Conservation (phyloP, 768 basidiomycete species). For the Amanita pallidorosea region DNA sequence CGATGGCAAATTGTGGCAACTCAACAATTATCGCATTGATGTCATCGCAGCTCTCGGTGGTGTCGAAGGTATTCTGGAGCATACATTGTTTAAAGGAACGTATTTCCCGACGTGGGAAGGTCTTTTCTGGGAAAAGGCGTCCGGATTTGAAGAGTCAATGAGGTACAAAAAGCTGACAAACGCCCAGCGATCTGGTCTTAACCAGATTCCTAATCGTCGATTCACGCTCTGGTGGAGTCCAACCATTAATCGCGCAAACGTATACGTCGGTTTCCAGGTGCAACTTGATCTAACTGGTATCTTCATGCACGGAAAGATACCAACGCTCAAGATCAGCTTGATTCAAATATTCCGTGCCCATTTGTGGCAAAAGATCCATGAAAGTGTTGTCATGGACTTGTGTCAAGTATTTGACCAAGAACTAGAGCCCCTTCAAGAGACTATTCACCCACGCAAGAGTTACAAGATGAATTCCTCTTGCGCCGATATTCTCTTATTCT, state of each 20-base stretch:
- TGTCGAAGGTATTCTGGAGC: conserved; percentile 94
- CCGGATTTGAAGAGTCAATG: conserved; percentile 95
- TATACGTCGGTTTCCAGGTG: conserved; percentile 99
- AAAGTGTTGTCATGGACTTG: conserved; percentile 89
- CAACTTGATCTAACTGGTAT: conserved; percentile 97
- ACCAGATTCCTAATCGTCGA: conserved; percentile 97
- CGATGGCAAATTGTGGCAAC: conserved; percentile 91
- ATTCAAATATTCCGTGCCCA: conserved; percentile 99
- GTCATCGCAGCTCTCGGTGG: conserved; percentile 97
- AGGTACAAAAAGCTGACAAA: conserved; percentile 95
- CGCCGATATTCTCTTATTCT: conserved; percentile 96
- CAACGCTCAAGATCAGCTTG: conserved; percentile 95
- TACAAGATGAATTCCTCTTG: conserved; percentile 99
- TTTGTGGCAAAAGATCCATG: conserved; percentile 98
- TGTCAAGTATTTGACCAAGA: conserved; percentile 99
- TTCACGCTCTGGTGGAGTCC: conserved; percentile 99
- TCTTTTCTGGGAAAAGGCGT: conserved; percentile 98
- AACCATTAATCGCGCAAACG: conserved; percentile 98
- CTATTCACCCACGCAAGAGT: conserved; percentile 98
- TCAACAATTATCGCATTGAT: conserved; percentile 98
- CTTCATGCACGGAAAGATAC: conserved; percentile 98
- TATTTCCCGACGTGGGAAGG: conserved; percentile 98
- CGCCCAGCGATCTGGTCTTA: conserved; percentile 95
- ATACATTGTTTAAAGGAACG: conserved; percentile 95
- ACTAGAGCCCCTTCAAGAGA: conserved; percentile 94